Evolutionary conservation across 2,329 filamentous ascomycete genomes (phyloP).

Genomic region (Fusarium nisikadoi): DNA sequence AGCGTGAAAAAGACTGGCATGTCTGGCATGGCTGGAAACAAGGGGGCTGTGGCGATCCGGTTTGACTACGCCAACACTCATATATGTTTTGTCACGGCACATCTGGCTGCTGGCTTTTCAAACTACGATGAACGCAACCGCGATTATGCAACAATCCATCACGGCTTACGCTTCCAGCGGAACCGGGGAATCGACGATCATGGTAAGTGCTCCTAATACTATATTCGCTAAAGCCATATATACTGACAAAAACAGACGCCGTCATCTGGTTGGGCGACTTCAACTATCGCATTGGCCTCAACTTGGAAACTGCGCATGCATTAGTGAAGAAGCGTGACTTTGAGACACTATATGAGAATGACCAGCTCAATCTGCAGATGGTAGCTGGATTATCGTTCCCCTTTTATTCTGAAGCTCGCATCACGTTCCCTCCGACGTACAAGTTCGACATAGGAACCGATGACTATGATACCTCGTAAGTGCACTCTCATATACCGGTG

Average conservation of each 20-base stretch:
- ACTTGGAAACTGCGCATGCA: slow-evolving; percentile 79
- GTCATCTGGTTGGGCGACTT: slow-evolving; percentile 98
- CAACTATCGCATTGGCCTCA: slow-evolving; percentile 94
- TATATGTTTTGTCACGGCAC: slow-evolving; percentile 94
- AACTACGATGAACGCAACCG: slow-evolving; percentile 97
- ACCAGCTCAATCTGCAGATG: slow-evolving; percentile 98
- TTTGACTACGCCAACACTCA: slow-evolving; percentile 94
- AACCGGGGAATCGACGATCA: slow-evolving; percentile 94
- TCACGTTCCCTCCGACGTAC: slow-evolving; percentile 93
- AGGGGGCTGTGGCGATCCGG: slow-evolving; percentile 94
- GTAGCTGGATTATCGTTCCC: slow-evolving; percentile 88
- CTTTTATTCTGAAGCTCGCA: slow-evolving; percentile 89
- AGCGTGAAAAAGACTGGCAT: slow-evolving; percentile 94
- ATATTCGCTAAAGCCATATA: slow-evolving; percentile 12
- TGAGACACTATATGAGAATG: slow-evolving; percentile 86
- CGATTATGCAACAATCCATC: slow-evolving; percentile 89
- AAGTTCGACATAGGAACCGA: slow-evolving; percentile 93
- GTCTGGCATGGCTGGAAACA: slow-evolving; percentile 97
- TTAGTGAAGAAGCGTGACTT: slow-evolving; percentile 79
- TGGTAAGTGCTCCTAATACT: slow-evolving; percentile 57
- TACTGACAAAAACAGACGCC: slow-evolving; percentile 59
- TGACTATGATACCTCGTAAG: slow-evolving; percentile 89
- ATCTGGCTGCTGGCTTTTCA: slow-evolving; percentile 93
- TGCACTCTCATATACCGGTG: neutral
- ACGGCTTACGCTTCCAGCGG: slow-evolving; percentile 88